Evolutionary conservation across 2,329 filamentous ascomycete genomes (phyloP), one percentile per base, ranked within the genome.

Genomic region (Cladosporium sp.): DNA sequence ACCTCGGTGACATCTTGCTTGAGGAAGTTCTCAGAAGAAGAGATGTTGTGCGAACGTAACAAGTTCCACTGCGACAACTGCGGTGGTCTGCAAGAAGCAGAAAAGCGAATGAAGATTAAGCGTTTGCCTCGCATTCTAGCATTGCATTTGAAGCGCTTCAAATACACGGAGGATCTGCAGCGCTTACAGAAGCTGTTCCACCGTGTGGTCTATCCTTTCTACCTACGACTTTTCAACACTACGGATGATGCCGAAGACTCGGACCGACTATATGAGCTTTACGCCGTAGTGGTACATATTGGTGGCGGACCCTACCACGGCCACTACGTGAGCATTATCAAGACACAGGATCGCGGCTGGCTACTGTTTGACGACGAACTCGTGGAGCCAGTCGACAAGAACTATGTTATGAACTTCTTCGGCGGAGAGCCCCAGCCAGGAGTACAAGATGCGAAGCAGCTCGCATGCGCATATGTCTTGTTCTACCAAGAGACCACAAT

Each of bases 101-200:
- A 99, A 79, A 99, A 98, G 83, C 88, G 95, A 70, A 99, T 99
- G 95, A 99, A 98, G 83, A 94, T 99, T 72, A 98, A 99, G 82
- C 88, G 92, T 63, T 81, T 98, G 75, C 95, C 95, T 4, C 93
- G 92, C 75, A 92, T 99, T 67, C 80, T 99, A 69, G 93, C 95
- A 4, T 82, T 99, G 66, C 95, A 99, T 76, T 81, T 99, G 69
- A 99, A 99, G 80, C 88, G 95, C 65, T 99, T 99, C 84, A 98
- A 98, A 80, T 99, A 97, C 76, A 97, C 94, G 2, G 95, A 98
- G 76, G 94, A 98, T 77, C 87, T 96, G 75, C 95, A 93, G 71
- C 88, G 93, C 64, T 81, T 99, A 68, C 93, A 98, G 78, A 99
- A 99, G 80, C 86, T 99, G 52, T 98, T 98, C 77, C 94, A 99